Percentiles rank a stretch among this genome's conserved stretches.
phyloP scores from a whole-genome alignment of 148 eudicot genomes.

The Rhododendron mucronatum region DNA sequence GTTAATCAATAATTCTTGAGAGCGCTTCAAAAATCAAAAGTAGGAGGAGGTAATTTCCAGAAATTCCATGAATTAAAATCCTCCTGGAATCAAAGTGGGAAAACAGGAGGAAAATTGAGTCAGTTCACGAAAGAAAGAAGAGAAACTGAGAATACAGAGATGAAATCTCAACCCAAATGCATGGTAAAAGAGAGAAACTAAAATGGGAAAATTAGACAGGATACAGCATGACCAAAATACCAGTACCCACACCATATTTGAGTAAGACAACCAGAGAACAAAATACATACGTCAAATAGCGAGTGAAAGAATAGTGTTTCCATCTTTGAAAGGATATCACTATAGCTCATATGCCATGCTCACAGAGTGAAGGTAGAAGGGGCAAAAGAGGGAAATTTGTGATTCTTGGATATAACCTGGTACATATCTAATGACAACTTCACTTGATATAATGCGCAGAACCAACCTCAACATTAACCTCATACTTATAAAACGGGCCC shows the following conservation, averaged over 20 bases:
- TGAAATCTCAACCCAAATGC: background rate
- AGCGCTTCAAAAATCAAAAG: conserved; percentile 26
- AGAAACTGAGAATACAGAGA: background rate
- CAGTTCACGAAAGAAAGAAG: background rate
- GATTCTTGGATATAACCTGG: background rate
- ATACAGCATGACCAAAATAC: background rate
- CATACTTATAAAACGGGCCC: background rate
- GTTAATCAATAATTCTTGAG: background rate
- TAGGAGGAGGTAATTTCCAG: conserved; percentile 79
- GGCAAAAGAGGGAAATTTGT: background rate
- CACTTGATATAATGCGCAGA: background rate
- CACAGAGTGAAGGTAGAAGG: background rate
- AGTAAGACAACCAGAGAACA: background rate
- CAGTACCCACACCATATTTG: background rate
- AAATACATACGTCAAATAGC: background rate
- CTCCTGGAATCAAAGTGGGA: conserved; percentile 46
- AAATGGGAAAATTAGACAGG: background rate
- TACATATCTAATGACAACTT: background rate
- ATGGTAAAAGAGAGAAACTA: background rate
- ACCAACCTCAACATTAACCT: background rate
- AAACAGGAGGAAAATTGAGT: conserved; percentile 6
- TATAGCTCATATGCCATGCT: background rate
- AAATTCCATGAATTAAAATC: conserved; percentile 85
- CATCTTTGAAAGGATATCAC: background rate
- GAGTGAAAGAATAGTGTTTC: background rate